These are phyloP conservation scores for Macrolepiota fuliginosa DNA, from an alignment of 768 basidiomycete species.

Conservation along the genomic window DNA sequence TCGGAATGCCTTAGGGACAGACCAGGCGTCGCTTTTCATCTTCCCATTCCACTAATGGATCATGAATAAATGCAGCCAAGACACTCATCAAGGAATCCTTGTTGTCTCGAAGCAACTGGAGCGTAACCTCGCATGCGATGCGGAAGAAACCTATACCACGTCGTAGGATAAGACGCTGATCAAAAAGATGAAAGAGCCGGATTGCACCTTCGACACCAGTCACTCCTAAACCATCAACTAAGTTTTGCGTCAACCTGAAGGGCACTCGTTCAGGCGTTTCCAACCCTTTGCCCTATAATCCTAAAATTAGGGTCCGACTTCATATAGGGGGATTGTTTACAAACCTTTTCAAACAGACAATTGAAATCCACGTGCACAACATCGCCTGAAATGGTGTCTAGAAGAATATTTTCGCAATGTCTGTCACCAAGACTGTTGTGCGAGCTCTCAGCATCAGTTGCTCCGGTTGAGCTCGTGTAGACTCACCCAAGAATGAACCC, in stretches of 20 bases:
- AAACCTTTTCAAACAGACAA: constrained; percentile 93
- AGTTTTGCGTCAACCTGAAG: constrained; percentile 91
- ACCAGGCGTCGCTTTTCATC: constrained; percentile 73
- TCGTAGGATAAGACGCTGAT: too few relatives aligned
- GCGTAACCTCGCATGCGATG: constrained; percentile 85
- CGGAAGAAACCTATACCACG: constrained; percentile 72
- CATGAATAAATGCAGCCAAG: constrained; percentile 94
- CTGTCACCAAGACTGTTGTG: constrained; percentile 88
- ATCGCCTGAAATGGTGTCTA: constrained; percentile 86
- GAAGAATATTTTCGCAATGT: constrained; percentile 94
- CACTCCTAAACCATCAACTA: constrained; percentile 90
- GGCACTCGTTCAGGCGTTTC: constrained; percentile 92
- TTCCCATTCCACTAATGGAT: constrained; percentile 96
- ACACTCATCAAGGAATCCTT: constrained; percentile 94
- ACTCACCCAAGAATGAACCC: constrained; percentile 90
- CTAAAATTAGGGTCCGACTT: background rate
- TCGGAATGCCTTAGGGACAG: constrained; percentile 14
- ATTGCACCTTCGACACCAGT: constrained; percentile 83
- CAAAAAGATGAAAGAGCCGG: background rate
- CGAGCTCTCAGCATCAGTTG: background rate
- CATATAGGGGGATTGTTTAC: constrained; percentile 5
- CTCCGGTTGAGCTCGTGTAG: background rate
- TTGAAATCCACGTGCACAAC: constrained; percentile 97
- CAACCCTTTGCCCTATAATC: constrained; percentile 64
- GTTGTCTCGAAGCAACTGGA: constrained; percentile 85